Evolutionary conservation across 768 basidiomycete species (phyloP).

Genomic region (Terana coerulea): DNA sequence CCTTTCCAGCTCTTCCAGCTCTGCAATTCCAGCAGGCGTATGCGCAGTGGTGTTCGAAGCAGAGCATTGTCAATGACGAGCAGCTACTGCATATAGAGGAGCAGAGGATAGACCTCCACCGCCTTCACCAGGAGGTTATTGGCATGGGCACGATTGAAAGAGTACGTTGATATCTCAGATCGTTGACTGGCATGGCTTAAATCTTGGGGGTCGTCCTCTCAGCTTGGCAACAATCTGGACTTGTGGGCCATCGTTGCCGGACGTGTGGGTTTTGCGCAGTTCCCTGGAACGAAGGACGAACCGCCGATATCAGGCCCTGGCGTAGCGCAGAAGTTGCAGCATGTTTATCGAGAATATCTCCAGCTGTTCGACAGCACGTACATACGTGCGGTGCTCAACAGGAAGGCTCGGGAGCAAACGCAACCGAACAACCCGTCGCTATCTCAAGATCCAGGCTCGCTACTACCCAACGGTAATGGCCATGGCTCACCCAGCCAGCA

Average conservation of each 20-base stretch:
- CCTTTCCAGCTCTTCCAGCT: constrained; percentile 7
- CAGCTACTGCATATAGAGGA: constrained; percentile 47
- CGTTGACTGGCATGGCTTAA: too few relatives aligned
- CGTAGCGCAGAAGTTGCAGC: constrained; percentile 54
- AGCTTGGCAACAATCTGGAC: constrained; percentile 28
- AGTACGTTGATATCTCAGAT: too few relatives aligned
- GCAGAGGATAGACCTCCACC: constrained; percentile 55
- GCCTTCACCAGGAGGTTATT: constrained; percentile 56
- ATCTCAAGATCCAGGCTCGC: too few relatives aligned
- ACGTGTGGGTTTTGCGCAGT: constrained; percentile 61
- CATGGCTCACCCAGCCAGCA: too few relatives aligned
- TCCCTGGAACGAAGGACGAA: constrained; percentile 46
- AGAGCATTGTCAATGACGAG: constrained; percentile 36
- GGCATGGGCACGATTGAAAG: constrained; percentile 48
- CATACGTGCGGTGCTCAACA: constrained; percentile 4
- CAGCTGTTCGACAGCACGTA: constrained; percentile 47
- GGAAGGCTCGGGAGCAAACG: not conserved
- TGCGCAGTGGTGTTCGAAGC: constrained; percentile 42
- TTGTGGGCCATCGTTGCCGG: constrained; percentile 65
- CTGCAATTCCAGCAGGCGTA: constrained; percentile 48
- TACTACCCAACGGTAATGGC: too few relatives aligned
- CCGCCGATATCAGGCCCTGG: constrained; percentile 61
- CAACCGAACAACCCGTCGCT: not conserved
- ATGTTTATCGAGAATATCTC: constrained; percentile 60
- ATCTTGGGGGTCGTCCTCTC: too few relatives aligned